These are phyloP conservation scores for Metrosideros polymorpha DNA, from an alignment of 441 rosid species.

Conservation along the genomic window DNA sequence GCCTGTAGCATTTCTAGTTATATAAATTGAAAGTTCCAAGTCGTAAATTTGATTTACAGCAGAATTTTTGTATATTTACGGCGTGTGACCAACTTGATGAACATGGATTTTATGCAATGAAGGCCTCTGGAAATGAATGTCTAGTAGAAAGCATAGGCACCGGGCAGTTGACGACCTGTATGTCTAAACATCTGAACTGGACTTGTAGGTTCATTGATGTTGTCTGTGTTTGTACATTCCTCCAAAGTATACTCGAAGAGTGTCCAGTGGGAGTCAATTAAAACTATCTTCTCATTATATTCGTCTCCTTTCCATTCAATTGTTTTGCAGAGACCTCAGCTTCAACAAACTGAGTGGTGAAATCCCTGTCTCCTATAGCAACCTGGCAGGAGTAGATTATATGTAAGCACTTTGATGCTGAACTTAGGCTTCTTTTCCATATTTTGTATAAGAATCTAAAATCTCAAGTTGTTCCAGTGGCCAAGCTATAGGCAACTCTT, in stretches of 20 bases:
- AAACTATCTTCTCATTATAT: background rate
- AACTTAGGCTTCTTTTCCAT: background rate
- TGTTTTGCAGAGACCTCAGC: constrained; percentile 1
- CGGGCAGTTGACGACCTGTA: background rate
- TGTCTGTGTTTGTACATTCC: background rate
- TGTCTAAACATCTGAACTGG: background rate
- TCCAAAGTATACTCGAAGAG: background rate
- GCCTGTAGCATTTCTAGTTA: background rate
- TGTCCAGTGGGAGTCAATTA: background rate
- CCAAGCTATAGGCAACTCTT: background rate
- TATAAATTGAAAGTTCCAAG: background rate
- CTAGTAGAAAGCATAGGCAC: background rate
- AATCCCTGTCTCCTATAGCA: background rate
- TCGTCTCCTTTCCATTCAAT: background rate
- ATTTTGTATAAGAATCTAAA: background rate
- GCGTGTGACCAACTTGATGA: background rate
- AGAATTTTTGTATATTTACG: background rate
- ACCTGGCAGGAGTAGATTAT: fast-evolving
- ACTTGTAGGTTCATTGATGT: background rate
- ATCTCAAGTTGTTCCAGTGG: fast-evolving
- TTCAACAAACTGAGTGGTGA: background rate
- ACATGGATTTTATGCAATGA: background rate
- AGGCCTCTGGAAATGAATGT: background rate
- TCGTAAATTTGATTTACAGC: background rate
- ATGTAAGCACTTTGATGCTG: background rate